A percentile compares a stretch with the other conserved stretches of the same genome.
These are phyloP conservation scores for Clonostachys chloroleuca DNA, from an alignment of 2,329 filamentous ascomycete genomes.

Conservation along the genomic window DNA sequence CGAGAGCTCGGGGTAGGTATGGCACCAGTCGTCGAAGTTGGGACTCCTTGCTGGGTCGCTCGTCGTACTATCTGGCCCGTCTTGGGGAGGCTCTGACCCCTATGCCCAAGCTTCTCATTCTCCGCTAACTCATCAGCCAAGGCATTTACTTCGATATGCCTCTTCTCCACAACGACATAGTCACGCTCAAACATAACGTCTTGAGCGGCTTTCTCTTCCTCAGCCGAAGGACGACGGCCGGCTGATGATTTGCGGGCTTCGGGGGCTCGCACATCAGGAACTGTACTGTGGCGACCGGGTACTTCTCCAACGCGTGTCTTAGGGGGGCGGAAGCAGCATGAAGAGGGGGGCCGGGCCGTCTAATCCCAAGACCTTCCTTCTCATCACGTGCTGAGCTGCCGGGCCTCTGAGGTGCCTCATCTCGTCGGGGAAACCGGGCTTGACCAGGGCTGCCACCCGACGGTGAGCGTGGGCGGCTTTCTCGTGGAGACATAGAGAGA, in stretches of 20 bases:
- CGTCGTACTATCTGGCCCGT: constrained; percentile 66
- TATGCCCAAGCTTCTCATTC: constrained; percentile 59
- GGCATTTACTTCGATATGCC: constrained; percentile 92
- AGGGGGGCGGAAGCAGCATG: constrained; percentile 45
- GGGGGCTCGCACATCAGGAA: neutral
- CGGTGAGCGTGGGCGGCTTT: neutral
- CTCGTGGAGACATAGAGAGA: neutral
- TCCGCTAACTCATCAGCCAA: constrained; percentile 92
- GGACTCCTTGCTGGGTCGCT: constrained; percentile 71
- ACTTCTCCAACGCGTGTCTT: constrained; percentile 24
- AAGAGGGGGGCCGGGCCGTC: constrained; percentile 33
- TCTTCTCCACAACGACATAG: constrained; percentile 94
- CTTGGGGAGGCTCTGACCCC: constrained; percentile 44
- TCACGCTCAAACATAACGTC: constrained; percentile 90
- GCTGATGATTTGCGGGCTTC: constrained; percentile 7
- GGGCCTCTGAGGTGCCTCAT: constrained; percentile 9
- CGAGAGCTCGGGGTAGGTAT: constrained; percentile 55
- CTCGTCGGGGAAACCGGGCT: constrained; percentile 8
- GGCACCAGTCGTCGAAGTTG: constrained; percentile 65
- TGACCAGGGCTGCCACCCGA: neutral
- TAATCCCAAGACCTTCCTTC: constrained; percentile 46
- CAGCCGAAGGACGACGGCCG: constrained; percentile 32
- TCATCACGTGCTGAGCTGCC: constrained; percentile 40
- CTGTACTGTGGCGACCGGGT: constrained; percentile 5
- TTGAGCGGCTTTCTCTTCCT: constrained; percentile 71